Evolutionary conservation across 495 filamentous ascomycete genomes (phyloP).

Genomic region (Aspergillus nanangensis): DNA sequence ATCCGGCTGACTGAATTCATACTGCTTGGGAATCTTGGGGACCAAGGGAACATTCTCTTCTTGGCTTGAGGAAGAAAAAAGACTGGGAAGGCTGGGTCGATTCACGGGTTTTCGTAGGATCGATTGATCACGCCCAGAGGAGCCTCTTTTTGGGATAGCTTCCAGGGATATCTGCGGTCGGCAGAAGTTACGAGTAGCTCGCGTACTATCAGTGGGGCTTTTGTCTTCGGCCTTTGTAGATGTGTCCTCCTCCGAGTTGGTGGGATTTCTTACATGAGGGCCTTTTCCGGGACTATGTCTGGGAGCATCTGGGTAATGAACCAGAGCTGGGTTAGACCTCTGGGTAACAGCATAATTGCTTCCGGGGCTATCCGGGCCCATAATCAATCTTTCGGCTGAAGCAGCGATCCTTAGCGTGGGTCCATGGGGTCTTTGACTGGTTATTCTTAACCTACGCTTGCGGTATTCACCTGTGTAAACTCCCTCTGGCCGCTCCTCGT

Average conservation of each 20-base stretch:
- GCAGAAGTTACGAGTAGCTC: constrained; percentile 6
- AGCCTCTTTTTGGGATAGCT: constrained; percentile 3
- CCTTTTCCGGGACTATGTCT: neutral
- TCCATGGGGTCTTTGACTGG: constrained; percentile 5
- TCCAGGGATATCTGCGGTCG: constrained; percentile 10
- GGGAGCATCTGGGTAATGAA: constrained; percentile 3
- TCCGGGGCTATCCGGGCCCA: constrained; percentile 16
- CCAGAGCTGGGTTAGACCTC: neutral
- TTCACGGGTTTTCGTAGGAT: constrained; percentile 10
- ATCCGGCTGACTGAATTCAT: neutral
- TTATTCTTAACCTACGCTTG: neutral
- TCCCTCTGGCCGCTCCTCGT: constrained; percentile 10
- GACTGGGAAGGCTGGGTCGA: constrained; percentile 3
- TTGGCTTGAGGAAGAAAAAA: constrained; percentile 1
- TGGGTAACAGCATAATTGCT: constrained; percentile 1
- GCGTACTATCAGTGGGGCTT: neutral
- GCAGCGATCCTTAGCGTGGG: constrained; percentile 29
- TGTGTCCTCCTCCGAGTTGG: neutral
- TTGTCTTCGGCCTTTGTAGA: neutral
- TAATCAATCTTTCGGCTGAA: constrained; percentile 32
- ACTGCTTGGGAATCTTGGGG: constrained; percentile 7
- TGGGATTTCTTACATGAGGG: neutral
- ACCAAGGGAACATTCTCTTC: constrained; percentile 1
- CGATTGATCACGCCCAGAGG: constrained; percentile 6
- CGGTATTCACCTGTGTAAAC: constrained; percentile 22